Percentiles rank a stretch among this genome's conserved stretches.
Conservation (phyloP, 768 basidiomycete species). For the Suillus variegatus region DNA sequence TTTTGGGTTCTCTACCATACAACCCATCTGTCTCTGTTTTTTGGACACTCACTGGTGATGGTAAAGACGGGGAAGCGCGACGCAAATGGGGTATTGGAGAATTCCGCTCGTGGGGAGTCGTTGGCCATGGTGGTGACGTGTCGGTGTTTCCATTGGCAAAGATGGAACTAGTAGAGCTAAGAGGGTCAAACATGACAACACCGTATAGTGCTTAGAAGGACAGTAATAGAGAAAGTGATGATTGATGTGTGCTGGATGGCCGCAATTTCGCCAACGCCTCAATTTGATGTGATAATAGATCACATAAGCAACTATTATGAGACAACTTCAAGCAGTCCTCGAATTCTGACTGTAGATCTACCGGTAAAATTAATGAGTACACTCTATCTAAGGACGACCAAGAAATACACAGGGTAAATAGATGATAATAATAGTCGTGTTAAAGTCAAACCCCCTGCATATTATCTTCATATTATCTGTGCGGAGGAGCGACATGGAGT, state of each 20-base stretch:
- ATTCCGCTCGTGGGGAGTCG: conserved; percentile 73
- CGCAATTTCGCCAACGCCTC: not conserved
- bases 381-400: not conserved
- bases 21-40: conserved; percentile 55
- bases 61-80: conserved; percentile 55
- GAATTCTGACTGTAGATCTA: not conserved
- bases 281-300: not conserved
- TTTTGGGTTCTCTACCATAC: conserved; percentile 81
- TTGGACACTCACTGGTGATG: conserved; percentile 45
- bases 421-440: not conserved
- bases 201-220: not conserved
- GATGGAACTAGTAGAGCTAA: conserved; percentile 53
- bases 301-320: not conserved
- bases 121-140: conserved; percentile 70
- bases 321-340: not conserved
- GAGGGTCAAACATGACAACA: conserved; percentile 70
- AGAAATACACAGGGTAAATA: conserved; percentile 4
- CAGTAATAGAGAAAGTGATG: not conserved
- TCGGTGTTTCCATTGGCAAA: conserved; percentile 53
- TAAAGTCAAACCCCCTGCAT: not conserved
- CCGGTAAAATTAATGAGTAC: not conserved
- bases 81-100: conserved; percentile 73
- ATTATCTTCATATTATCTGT: not conserved
- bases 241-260: not conserved
- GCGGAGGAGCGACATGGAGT: not conserved